Base-by-base conservation (phyloP, 176 grass and related monocot species). In the Canna indica region DNA sequence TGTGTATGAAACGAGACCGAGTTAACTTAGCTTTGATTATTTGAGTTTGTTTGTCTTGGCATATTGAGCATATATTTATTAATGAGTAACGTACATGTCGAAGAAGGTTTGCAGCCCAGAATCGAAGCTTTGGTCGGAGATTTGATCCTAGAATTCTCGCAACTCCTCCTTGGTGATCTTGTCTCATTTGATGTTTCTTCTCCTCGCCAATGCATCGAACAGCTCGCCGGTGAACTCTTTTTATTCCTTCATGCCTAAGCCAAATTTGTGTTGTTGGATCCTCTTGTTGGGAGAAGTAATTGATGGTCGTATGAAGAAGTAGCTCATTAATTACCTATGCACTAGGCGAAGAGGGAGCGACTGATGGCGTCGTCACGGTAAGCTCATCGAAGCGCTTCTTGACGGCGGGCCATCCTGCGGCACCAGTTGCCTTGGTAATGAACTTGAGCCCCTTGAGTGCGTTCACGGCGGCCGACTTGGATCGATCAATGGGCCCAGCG, bases 31-130 rank as follows among this genome's bases (percentile, higher is more conserved):
- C 7, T 27, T 30, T 57, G 18, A 24, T 0, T 50, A 1, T 28
- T 27, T 26, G 3, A 5, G 33, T 33, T 29, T 16, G 17, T 30
- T 18, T 62, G 0, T 62, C 0, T 16, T 16, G 0, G 16, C 4
- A 16, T 2, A 4, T 7, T 0, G 60, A 64, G 6, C 9, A 28
- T n/a, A n/a, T n/a, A n/a, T 20, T 68, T 2, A 64, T 16, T 24
- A 17, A 68, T 42, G 5, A 12, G 45, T 26, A 25, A 47, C 32
- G 57, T 82, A 96, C 92, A 96, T 96, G 78, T 96, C 92, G 53
- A 91, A 96, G 80, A 96, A 96, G 72, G 91, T 96, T 78, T 96
- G 92, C 53, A 96, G 92, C 54, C 92, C 81, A 47, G 92, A 91
- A 81, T 96, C 92, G 75, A 96, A 96, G 78, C 88, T 91, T 61